These are phyloP conservation scores for Colletotrichum simmondsii DNA, from an alignment of 2,329 filamentous ascomycete species.

Conservation along the genomic window DNA sequence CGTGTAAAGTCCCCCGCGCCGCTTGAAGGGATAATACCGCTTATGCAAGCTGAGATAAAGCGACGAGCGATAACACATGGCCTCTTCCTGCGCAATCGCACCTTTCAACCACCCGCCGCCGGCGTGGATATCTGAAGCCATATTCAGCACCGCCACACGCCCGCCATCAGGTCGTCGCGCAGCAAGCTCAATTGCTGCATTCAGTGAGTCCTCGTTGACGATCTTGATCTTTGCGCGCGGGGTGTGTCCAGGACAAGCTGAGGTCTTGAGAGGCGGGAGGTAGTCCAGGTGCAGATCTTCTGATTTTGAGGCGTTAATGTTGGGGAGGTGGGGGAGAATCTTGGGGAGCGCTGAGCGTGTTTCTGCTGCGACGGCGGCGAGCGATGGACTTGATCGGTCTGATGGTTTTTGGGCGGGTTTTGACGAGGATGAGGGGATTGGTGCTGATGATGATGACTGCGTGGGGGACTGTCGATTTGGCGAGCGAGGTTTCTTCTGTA, in stretches of 20 bases:
- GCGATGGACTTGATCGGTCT: constrained; percentile 13
- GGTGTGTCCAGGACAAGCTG: constrained; percentile 54
- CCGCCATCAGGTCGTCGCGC: constrained; percentile 39
- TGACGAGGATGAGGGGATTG: background rate
- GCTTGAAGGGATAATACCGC: constrained; percentile 62
- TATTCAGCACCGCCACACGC: constrained; percentile 71
- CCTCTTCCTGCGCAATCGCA: constrained; percentile 75
- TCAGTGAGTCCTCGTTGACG: constrained; percentile 67
- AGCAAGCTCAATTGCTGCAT: constrained; percentile 60
- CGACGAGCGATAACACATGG: constrained; percentile 72
- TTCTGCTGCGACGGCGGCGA: constrained; percentile 52
- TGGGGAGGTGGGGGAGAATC: constrained; percentile 56
- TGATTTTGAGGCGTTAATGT: constrained; percentile 49
- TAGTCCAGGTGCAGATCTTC: constrained; percentile 49
- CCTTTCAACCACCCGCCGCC: constrained; percentile 75
- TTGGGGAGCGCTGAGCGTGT: constrained; percentile 58
- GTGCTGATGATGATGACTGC: background rate
- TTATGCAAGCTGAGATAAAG: constrained; percentile 59
- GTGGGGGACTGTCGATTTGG: background rate
- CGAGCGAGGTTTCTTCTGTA: background rate
- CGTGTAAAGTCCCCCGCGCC: constrained; percentile 66
- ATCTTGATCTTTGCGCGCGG: constrained; percentile 55
- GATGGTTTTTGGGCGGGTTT: background rate
- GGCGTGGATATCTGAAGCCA: constrained; percentile 66
- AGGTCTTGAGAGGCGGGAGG: constrained; percentile 50